Conservation (phyloP, 2,329 filamentous ascomycete species). For the Coleophoma crateriformis region DNA sequence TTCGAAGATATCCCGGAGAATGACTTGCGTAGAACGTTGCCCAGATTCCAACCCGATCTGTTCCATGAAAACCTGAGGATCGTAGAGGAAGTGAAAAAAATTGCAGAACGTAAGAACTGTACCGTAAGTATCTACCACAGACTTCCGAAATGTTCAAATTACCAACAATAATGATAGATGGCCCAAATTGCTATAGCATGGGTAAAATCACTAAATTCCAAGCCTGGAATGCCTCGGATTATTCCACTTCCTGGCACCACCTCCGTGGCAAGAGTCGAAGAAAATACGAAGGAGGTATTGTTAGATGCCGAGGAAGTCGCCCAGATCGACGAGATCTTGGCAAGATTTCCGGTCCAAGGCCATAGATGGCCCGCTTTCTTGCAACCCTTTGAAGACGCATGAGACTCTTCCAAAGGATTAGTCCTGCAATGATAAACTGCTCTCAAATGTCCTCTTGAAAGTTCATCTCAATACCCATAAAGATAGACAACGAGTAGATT, state of each 20-base stretch:
- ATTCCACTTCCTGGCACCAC: constrained; percentile 4
- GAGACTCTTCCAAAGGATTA: not conserved
- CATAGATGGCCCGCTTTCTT: not conserved
- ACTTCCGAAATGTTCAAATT: not conserved
- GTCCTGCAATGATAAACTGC: too few species aligned
- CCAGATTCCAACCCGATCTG: constrained; percentile 38
- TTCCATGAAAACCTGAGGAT: constrained; percentile 44
- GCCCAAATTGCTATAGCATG: constrained; percentile 5
- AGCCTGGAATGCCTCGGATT: constrained; percentile 3
- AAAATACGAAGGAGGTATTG: not conserved
- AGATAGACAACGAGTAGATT: too few species aligned
- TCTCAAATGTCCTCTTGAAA: too few species aligned
- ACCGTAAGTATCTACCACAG: constrained; percentile 21
- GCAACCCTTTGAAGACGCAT: not conserved
- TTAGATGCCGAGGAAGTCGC: not conserved
- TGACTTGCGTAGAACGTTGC: constrained; percentile 28
- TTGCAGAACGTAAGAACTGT: constrained; percentile 38
- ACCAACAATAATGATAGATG: not conserved
- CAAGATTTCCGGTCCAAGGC: not conserved
- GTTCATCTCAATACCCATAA: too few species aligned
- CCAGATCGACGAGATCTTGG: not conserved
- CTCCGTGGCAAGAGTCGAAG: not conserved
- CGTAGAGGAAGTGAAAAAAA: constrained; percentile 33
- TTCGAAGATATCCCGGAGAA: constrained; percentile 5
- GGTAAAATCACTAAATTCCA: not conserved